Percentiles rank a stretch among this genome's conserved stretches.
phyloP scores from a whole-genome alignment of 352 stramenopile species.

The Phytopythium litorale region DNA sequence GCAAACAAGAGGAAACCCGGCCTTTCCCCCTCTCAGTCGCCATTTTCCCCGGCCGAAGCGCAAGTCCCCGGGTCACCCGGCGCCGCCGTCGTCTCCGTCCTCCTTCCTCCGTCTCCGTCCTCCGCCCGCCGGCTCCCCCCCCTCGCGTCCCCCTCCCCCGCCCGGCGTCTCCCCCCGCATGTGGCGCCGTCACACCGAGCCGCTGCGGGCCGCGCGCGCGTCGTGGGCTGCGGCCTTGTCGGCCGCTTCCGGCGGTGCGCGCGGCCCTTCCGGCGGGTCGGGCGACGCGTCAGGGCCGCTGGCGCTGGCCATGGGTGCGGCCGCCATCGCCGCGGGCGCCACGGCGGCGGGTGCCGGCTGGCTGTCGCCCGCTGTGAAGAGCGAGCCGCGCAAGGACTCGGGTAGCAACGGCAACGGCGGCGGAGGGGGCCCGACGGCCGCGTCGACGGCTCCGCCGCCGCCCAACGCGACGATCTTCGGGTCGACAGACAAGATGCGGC shows the following conservation, averaged over 20 bases:
- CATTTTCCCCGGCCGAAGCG: not conserved
- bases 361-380: not conserved
- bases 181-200: conserved; percentile 5
- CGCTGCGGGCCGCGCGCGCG: conserved; percentile 2
- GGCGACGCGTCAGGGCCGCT: not conserved
- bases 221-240: not conserved
- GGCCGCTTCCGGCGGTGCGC: not conserved
- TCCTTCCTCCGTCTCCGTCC: not conserved
- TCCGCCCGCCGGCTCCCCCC: not conserved
- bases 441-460: no score
- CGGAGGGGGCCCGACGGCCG: no score
- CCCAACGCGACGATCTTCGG: conserved; percentile 8
- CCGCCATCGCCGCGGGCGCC: not conserved
- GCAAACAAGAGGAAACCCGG: not conserved
- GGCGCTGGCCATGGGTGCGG: not conserved
- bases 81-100: not conserved
- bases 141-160: no score
- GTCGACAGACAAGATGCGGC: conserved; percentile 30
- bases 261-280: not conserved
- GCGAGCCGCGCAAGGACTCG: conserved; percentile 5
- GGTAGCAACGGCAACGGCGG: not conserved
- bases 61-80: not conserved
- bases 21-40: not conserved
- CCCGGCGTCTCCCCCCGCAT: not conserved
- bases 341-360: not conserved